Percentiles rank a stretch among this genome's conserved stretches.
Conservation (phyloP, 768 basidiomycete genomes). For the Leccinellum albellum region DNA sequence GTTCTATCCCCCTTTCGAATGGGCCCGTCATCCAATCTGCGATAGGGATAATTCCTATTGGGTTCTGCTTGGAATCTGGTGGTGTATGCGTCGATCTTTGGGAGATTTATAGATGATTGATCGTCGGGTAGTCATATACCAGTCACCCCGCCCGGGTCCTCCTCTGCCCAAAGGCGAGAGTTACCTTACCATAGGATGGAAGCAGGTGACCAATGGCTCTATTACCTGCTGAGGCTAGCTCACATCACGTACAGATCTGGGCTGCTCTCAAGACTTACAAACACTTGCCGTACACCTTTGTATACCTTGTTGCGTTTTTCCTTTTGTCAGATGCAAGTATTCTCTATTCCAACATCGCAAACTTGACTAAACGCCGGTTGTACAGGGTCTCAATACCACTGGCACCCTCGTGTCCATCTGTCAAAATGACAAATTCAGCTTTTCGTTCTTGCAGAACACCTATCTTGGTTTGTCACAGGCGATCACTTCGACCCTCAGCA, state of each 20-base stretch:
- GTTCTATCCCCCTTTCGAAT: constrained; percentile 17
- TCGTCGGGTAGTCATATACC: constrained; percentile 60
- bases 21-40: background rate
- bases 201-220: constrained; percentile 47
- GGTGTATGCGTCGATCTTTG: constrained; percentile 53
- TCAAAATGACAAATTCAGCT: constrained; percentile 76
- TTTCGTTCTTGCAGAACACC: constrained; percentile 79
- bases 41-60: constrained; percentile 66
- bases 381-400: constrained; percentile 76
- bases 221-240: background rate
- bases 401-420: constrained; percentile 71
- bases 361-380: background rate
- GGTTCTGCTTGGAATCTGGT: constrained; percentile 82
- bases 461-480: constrained; percentile 77
- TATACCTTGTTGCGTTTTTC: constrained; percentile 74
- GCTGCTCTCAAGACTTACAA: constrained; percentile 70
- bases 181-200: constrained; percentile 84
- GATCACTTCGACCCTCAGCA: constrained; percentile 67
- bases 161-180: constrained; percentile 70
- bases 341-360: background rate
- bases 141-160: constrained; percentile 81
- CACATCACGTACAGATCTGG: constrained; percentile 56
- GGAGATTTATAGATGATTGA: background rate
- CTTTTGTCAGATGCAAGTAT: constrained; percentile 67
- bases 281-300: constrained; percentile 76